Percentiles rank a stretch among this genome's conserved stretches.
Evolutionary conservation across 352 stramenopile species (phyloP).

Genomic region (Blastocystis sp.): DNA sequence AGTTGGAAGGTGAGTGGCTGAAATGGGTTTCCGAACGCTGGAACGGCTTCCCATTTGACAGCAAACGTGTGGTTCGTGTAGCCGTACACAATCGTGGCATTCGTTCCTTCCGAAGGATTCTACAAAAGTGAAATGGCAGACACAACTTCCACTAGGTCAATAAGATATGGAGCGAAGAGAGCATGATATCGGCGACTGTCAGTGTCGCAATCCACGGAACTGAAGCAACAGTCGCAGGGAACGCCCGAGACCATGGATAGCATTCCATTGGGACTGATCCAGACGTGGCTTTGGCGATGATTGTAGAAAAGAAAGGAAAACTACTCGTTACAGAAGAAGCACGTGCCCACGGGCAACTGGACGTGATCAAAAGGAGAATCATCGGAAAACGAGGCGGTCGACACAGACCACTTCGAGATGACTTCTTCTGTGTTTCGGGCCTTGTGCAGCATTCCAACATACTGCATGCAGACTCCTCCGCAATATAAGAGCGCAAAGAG

Average conservation of each 20-base stretch:
- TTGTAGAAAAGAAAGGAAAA: slow-evolving; percentile 57
- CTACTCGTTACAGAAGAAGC: not conserved
- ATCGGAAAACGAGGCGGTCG: not conserved
- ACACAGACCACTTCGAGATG: slow-evolving; percentile 6
- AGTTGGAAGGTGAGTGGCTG: not conserved
- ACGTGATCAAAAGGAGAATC: slow-evolving; percentile 58
- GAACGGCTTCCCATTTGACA: slow-evolving; percentile 22
- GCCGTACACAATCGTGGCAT: slow-evolving; percentile 6
- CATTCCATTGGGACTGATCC: slow-evolving; percentile 60
- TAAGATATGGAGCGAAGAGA: slow-evolving; percentile 25
- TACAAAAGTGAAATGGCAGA: not conserved
- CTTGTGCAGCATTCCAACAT: not conserved
- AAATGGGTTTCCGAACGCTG: not conserved
- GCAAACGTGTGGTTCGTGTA: slow-evolving; percentile 9
- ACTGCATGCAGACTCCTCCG: not conserved
- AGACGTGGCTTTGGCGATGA: slow-evolving; percentile 15
- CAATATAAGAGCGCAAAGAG: not conserved
- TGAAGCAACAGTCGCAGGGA: slow-evolving; percentile 57
- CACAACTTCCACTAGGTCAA: not conserved
- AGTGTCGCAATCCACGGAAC: not conserved
- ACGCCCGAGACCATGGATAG: slow-evolving; percentile 11
- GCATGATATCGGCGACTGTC: slow-evolving; percentile 15
- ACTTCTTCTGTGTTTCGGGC: not conserved
- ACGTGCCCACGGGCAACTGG: slow-evolving; percentile 7
- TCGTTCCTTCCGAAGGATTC: not conserved